Base-by-base conservation (phyloP, 73 alveolate genomes). In the Symbiodinium natans region DNA sequence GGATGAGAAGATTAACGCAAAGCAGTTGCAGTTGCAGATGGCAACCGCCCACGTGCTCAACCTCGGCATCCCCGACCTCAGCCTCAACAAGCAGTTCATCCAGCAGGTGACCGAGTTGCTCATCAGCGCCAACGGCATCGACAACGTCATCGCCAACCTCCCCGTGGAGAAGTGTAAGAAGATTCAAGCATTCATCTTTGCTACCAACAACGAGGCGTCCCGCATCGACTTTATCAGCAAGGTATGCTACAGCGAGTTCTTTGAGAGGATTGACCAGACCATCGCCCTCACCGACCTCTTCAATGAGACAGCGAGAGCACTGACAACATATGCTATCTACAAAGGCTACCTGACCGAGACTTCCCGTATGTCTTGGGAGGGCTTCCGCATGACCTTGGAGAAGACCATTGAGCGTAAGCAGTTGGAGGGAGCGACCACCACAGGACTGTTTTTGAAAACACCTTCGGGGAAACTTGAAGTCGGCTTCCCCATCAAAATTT, bases 21-120 rank as follows among this genome's bases (percentile, higher is more conserved):
- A 77, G 86, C 86, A 77, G 86, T 77, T 77, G 86, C 52, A 77
- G 86, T 31, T 77, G 86, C 86, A 77, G 86, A 77, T 77, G 41
- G 48, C 86, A 6, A 36, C 54, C 27, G 17, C 54, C 54, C 34
- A 40, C 54, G 86, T 40, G 27, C 39, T 77, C 52, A 77, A 77
- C 86, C 86, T 77, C 54, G 86, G 86, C 86, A 77, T 77, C 86
- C 86, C 86, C 54, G 86, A 77, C 54, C 27, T 77, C 52, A 77
- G 52, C 86, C 39, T 77, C 86, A 77, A 77, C 86, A 36, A 77
- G 86, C 48, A 33, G 86, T 77, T 33, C 39, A 23, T 77, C 54
- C 27, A 36, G 86, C 54, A 77, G 34, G 27, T 77, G 48, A 31
- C 86, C 86, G 39, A 77, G 54, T 34, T 77, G 86, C 86, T 77